Conservation (phyloP, 805 yeast species). For the Ascoidea rubescens region DNA sequence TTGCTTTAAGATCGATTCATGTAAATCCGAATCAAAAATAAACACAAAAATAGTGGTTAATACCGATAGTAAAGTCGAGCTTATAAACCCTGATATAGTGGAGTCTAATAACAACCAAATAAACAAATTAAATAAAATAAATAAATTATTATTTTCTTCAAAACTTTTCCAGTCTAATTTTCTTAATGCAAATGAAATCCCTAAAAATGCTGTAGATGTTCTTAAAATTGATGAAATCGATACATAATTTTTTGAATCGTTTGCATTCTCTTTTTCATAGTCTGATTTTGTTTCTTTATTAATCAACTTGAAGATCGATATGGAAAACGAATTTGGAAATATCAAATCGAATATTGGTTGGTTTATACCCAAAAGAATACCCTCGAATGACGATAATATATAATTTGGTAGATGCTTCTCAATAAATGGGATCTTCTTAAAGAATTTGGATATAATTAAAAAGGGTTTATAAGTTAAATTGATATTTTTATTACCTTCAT, state of each 20-base stretch:
- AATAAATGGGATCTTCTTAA: not conserved
- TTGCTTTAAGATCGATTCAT: slow-evolving; percentile 2
- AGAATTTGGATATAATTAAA: not conserved
- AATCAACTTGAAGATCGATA: slow-evolving; percentile 4
- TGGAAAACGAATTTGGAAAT: slow-evolving; percentile 2
- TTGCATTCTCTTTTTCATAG: no score
- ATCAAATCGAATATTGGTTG: slow-evolving; percentile 7
- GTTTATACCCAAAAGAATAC: slow-evolving; percentile 5
- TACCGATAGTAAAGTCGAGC: slow-evolving; percentile 18
- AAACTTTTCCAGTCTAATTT: slow-evolving; percentile 57
- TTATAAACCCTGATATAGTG: slow-evolving; percentile 35
- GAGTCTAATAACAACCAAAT: slow-evolving; percentile 58
- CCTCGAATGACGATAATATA: not conserved
- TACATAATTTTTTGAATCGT: no score
- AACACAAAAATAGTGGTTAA: slow-evolving; percentile 10
- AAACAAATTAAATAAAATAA: slow-evolving; percentile 50
- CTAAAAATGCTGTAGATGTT: slow-evolving; percentile 47
- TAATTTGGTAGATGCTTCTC: not conserved
- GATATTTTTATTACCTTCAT: no score
- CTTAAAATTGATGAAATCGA: slow-evolving; percentile 14
- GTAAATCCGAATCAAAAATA: slow-evolving; percentile 7
- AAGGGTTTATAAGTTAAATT: slow-evolving; percentile 5
- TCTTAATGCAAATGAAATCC: slow-evolving; percentile 57
- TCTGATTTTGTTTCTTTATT: not conserved
- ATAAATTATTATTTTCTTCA: slow-evolving; percentile 48